Evolutionary conservation across 2,329 filamentous ascomycete genomes (phyloP), one percentile per base, ranked within the genome.

Genomic region (Cercospora sesami): DNA sequence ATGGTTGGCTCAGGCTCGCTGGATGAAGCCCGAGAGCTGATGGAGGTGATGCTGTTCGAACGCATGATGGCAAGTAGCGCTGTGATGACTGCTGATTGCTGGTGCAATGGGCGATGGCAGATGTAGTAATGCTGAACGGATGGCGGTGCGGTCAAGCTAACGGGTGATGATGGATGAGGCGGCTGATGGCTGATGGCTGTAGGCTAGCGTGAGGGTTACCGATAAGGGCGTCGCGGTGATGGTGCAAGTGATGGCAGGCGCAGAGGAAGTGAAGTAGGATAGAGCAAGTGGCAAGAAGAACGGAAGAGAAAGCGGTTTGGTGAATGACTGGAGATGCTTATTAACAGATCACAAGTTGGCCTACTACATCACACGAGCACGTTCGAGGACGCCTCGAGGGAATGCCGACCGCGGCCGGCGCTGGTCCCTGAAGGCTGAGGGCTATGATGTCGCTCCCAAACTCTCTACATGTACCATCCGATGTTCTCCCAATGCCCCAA

Each of bases 1-100:
- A 87, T 87, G 45, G 82, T 86, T 62, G 85, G 82, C 64, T 83
- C 81, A 60, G 79, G 75, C 67, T 85, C 83, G 48, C 78, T 75
- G 33, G 78, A 78, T 4, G 77, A 75, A 36, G 80, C 80, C 58
- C 78, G 75, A 31, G 75, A 76, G 74, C 78, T 79, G 74, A 80
- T 74, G 76, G 79, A 82, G 66, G 79, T 79, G 75, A 81, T 78
- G 78, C 79, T 80, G 74, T 78, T 80, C 68, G 78, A 79, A 67
- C 80, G 79, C 78, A 81, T 81, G 74, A 60, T 79, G 72, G 64
- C 68, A 67, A 51, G n/a, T n/a, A n/a, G n/a, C n/a, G n/a, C n/a
- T 23, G 69, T n/a, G 48, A 64, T 64, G 59, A 42, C 26, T 10
- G n/a, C 61, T 57, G 53, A 16, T 10, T 33, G 28, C 30, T 18